These are phyloP conservation scores for Candida ficus DNA, from an alignment of 805 yeast species.

Conservation along the genomic window DNA sequence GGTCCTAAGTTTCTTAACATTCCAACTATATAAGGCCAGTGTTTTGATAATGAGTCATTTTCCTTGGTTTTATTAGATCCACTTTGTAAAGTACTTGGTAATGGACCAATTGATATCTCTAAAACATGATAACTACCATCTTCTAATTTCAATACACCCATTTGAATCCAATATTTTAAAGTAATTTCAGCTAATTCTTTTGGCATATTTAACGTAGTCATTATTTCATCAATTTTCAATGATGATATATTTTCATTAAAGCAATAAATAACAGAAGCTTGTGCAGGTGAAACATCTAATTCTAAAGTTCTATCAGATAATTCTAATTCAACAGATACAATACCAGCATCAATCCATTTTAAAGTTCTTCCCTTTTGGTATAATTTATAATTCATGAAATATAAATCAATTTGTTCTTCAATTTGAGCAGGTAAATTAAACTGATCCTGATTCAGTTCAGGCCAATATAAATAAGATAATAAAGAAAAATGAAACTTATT, in stretches of 20 bases:
- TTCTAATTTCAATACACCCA: conserved; percentile 43
- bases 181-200: conserved; percentile 34
- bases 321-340: conserved; percentile 54
- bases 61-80: too few species aligned
- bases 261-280: conserved; percentile 55
- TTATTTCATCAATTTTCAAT: conserved; percentile 31
- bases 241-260: conserved; percentile 31
- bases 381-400: conserved; percentile 36
- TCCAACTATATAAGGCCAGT: conserved; percentile 47
- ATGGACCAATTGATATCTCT: conserved; percentile 3
- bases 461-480: conserved; percentile 83
- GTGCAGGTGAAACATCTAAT: conserved; percentile 59
- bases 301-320: conserved; percentile 38
- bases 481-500: conserved; percentile 48
- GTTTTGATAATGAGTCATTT: conserved; percentile 8
- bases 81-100: too few species aligned
- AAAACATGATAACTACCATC: conserved; percentile 14
- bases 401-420: conserved; percentile 36
- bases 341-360: conserved; percentile 52
- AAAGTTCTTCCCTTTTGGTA: conserved; percentile 56
- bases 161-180: conserved; percentile 58
- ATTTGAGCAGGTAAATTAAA: conserved; percentile 44
- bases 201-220: conserved; percentile 36
- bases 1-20: conserved; percentile 55
- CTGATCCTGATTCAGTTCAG: conserved; percentile 28